Evolutionary conservation across 106 monocot genomes (phyloP), one percentile per base, ranked within the genome.

Genomic region (Dendrobium nobile): DNA sequence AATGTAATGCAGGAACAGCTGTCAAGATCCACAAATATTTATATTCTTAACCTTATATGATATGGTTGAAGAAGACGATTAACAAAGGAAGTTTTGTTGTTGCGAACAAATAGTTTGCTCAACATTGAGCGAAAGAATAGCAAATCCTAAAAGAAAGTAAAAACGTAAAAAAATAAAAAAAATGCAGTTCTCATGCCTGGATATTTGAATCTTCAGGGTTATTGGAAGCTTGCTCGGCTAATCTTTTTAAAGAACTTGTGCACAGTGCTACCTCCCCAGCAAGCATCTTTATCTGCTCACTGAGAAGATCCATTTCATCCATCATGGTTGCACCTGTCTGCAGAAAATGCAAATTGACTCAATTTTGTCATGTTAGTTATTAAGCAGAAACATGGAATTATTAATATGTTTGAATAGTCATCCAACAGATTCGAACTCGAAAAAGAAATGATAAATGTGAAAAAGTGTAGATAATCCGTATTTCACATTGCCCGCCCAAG

Each of bases 241-340:
- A 77, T 80, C 99, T 85, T 82, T 99, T 99, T 77, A 95, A 86
- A 22, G 95, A 93, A 86, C 99, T 99, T 75, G 91, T 87, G 84
- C 88, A 84, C 1, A 99, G 74, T 79, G 99, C 99, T 80, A 99
- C 87, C 80, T 99, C 99, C 33, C 95, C 99, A 73, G 93, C 88
- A 80, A 99, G 77, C 91, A 95, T 91, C 83, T 95, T 99, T n/a
- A 99, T 84, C 85, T 95, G 93, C 78, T 99, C 99, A 9, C 85
- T 79, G 15, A 99, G 88, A 80, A 99, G 91, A 89, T 99, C 99
- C 82, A 95, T 93, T 85, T 95, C 95, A 86, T 99, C 99, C 7
- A 87, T 83, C 55, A 95, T 93, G 26, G 95, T 99, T 80, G 89
- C 87, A 54, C 95, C 95, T 64, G 93, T 91, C 98, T 99, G 88